Evolutionary conservation across 495 filamentous ascomycete species (phyloP).

Genomic region (Aspergillus taichungensis): DNA sequence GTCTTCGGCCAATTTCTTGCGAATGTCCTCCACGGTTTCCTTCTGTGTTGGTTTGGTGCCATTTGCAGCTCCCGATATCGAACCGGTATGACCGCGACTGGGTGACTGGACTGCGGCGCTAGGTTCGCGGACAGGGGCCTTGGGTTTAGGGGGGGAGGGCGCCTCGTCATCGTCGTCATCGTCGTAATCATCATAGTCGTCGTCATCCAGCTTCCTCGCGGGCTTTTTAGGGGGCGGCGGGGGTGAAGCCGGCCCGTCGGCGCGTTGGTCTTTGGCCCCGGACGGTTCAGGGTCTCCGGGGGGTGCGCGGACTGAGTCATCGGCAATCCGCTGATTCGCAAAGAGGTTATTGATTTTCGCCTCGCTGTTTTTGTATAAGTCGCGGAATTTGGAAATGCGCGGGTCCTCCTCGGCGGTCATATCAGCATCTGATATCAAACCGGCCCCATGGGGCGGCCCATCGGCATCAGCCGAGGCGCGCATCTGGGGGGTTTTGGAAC

Average conservation of each 20-base stretch:
- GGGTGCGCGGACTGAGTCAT: constrained; percentile 20
- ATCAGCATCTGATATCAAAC: constrained; percentile 43
- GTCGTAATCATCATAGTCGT: constrained; percentile 72
- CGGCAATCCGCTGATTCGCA: constrained; percentile 35
- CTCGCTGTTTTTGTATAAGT: constrained; percentile 51
- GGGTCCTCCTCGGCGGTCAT: constrained; percentile 54
- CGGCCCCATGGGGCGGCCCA: constrained; percentile 31
- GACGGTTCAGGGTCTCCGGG: constrained; percentile 20
- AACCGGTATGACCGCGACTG: constrained; percentile 20
- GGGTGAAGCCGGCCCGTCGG: constrained; percentile 29
- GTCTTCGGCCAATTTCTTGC: constrained; percentile 87
- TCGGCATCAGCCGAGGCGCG: constrained; percentile 42
- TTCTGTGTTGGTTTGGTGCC: constrained; percentile 40
- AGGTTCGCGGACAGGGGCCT: constrained; percentile 37
- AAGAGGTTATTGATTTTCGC: constrained; percentile 52
- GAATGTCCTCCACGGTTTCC: constrained; percentile 72
- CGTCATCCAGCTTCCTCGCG: constrained; percentile 68
- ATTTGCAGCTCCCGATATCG: constrained; percentile 21
- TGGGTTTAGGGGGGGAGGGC: constrained; percentile 45
- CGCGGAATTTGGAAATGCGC: constrained; percentile 50
- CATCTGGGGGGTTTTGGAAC: constrained; percentile 41
- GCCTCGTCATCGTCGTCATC: constrained; percentile 79
- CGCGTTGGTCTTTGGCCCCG: constrained; percentile 25
- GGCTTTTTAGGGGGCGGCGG: constrained; percentile 47
- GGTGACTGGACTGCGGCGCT: constrained; percentile 17